phyloP scores from a whole-genome alignment of 352 stramenopile genomes.

The Pythium biforme region DNA sequence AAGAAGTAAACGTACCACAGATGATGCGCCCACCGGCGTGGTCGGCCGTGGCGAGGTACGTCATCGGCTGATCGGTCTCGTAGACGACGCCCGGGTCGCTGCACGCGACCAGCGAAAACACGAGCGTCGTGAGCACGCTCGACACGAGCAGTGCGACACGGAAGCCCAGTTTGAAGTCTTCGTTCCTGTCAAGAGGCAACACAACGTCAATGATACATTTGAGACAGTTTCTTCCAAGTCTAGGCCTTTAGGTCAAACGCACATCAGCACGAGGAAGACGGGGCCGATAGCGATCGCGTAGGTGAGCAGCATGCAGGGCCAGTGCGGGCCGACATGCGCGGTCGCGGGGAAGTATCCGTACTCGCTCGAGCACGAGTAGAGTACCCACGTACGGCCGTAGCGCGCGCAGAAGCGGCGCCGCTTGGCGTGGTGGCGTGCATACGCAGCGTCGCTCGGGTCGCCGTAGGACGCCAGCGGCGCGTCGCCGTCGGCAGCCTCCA shows the following conservation, averaged over 20 bases:
- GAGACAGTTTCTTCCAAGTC: no score
- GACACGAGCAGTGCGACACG: slow-evolving; percentile 50
- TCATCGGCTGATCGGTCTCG: slow-evolving; percentile 38
- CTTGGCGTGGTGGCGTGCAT: slow-evolving; percentile 17
- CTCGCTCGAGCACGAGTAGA: slow-evolving; percentile 45
- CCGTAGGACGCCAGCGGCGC: neutral
- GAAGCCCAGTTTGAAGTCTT: slow-evolving; percentile 39
- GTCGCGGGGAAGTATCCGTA: slow-evolving; percentile 65
- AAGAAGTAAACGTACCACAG: slow-evolving; percentile 43
- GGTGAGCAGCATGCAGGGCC: slow-evolving; percentile 70
- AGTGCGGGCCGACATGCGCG: slow-evolving; percentile 70
- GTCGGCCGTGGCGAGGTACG: slow-evolving; percentile 26
- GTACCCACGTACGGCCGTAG: slow-evolving; percentile 56
- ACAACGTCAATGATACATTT: no score
- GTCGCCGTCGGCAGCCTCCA: slow-evolving; percentile 8
- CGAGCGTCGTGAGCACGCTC: slow-evolving; percentile 55
- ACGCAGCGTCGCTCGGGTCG: slow-evolving; percentile 11
- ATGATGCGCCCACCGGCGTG: slow-evolving; percentile 56
- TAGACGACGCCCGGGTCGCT: slow-evolving; percentile 75
- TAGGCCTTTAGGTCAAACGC: no score
- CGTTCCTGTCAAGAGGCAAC: slow-evolving; percentile 26
- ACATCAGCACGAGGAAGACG: slow-evolving; percentile 50
- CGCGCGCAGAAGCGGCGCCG: slow-evolving; percentile 27
- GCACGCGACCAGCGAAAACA: slow-evolving; percentile 76
- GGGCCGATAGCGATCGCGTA: slow-evolving; percentile 65